phyloP scores from a whole-genome alignment of 1,284 basidiomycete species.

The Neonothopanus nambi region DNA sequence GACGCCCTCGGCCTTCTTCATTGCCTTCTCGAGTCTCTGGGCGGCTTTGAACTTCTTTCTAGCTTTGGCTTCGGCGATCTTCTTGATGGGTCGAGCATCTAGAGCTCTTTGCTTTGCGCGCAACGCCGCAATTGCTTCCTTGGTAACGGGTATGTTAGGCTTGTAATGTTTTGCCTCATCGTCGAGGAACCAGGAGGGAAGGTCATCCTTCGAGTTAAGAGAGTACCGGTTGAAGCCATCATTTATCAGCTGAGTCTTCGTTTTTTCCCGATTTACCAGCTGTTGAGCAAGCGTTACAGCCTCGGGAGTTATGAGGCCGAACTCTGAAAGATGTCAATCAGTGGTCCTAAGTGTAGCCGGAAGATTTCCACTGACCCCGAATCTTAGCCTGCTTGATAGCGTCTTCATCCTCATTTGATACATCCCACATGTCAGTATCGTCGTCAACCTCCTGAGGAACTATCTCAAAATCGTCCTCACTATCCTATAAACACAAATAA shows the following conservation, averaged over 20 bases:
- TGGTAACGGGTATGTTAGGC: conserved; percentile 93
- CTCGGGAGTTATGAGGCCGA: conserved; percentile 88
- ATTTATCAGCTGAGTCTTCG: conserved; percentile 88
- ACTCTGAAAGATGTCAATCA: conserved; percentile 48
- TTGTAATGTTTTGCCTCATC: conserved; percentile 95
- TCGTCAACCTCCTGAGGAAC: conserved; percentile 65
- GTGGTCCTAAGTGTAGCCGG: conserved; percentile 8
- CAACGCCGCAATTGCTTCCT: conserved; percentile 89
- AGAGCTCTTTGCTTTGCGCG: conserved; percentile 91
- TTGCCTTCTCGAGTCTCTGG: conserved; percentile 86
- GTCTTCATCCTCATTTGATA: conserved; percentile 78
- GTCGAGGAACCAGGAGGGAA: conserved; percentile 97
- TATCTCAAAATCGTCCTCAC: conserved; percentile 69
- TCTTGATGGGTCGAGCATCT: conserved; percentile 98
- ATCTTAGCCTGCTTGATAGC: conserved; percentile 72
- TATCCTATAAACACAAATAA: conserved; percentile 19
- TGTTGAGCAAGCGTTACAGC: conserved; percentile 91
- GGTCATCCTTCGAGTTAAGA: conserved; percentile 86
- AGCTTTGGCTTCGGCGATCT: conserved; percentile 98
- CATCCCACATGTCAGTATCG: conserved; percentile 79
- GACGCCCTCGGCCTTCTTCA: conserved; percentile 96
- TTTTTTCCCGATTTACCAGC: conserved; percentile 90
- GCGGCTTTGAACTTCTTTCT: conserved; percentile 93
- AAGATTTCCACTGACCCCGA: conserved; percentile 53
- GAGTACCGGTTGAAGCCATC: conserved; percentile 96